Evolutionary conservation across 2,329 filamentous ascomycete genomes (phyloP).

Genomic region (Sporothrix brasiliensis): DNA sequence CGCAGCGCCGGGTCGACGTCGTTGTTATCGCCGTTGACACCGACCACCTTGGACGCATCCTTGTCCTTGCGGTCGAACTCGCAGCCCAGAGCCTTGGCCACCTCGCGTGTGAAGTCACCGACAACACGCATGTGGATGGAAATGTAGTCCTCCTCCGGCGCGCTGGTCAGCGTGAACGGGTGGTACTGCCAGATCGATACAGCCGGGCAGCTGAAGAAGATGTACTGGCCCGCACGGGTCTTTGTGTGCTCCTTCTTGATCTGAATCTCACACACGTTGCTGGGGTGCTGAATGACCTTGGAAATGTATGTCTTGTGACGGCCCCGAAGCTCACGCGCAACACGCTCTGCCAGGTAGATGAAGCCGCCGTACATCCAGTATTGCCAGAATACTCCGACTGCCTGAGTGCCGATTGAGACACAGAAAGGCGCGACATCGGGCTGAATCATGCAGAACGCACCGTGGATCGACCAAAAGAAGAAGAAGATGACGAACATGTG

Average conservation of each 20-base stretch:
- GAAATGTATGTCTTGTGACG: slow-evolving; percentile 83
- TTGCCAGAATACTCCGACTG: slow-evolving; percentile 81
- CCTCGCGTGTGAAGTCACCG: slow-evolving; percentile 76
- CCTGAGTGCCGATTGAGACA: slow-evolving; percentile 64
- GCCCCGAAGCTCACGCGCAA: slow-evolving; percentile 76
- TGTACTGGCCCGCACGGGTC: slow-evolving; percentile 81
- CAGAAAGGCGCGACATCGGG: slow-evolving; percentile 80
- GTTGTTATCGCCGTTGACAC: slow-evolving; percentile 61
- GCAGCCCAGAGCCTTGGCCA: slow-evolving; percentile 74
- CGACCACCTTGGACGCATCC: slow-evolving; percentile 67
- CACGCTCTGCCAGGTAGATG: slow-evolving; percentile 75
- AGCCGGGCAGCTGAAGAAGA: slow-evolving; percentile 84
- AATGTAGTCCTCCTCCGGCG: slow-evolving; percentile 87
- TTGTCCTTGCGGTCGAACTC: slow-evolving; percentile 65
- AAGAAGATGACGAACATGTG: slow-evolving; percentile 89
- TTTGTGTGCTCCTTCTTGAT: slow-evolving; percentile 89
- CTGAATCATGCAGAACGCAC: slow-evolving; percentile 88
- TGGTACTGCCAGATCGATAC: slow-evolving; percentile 89
- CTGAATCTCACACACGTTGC: slow-evolving; percentile 87
- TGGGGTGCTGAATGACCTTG: slow-evolving; percentile 87
- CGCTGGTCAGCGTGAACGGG: slow-evolving; percentile 82
- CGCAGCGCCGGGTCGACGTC: slow-evolving; percentile 71
- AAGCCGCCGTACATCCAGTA: slow-evolving; percentile 86
- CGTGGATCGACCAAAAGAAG: slow-evolving; percentile 88
- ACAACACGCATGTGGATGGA: slow-evolving; percentile 81